A percentile compares a stretch with the other conserved stretches of the same genome.
Conservation (phyloP, 1,139 yeast species). For the Pichia sp. region DNA sequence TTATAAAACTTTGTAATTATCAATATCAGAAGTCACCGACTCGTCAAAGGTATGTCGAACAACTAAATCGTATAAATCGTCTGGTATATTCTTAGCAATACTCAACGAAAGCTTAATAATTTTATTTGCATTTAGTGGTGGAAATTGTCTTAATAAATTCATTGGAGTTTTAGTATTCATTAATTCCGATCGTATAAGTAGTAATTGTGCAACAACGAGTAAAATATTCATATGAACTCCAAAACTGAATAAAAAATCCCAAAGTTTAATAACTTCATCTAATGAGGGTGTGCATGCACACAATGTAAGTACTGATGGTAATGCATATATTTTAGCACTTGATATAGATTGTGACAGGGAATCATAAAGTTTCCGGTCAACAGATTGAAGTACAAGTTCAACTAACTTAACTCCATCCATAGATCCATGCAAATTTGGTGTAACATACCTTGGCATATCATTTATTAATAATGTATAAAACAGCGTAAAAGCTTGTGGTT, state of each 20-base stretch:
- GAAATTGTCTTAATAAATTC: conserved; percentile 67
- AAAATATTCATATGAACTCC: conserved; percentile 86
- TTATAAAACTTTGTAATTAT: conserved; percentile 18
- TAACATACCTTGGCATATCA: conserved; percentile 72
- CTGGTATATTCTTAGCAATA: conserved; percentile 73
- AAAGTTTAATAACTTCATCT: conserved; percentile 63
- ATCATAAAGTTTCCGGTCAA: conserved; percentile 67
- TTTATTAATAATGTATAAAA: conserved; percentile 52
- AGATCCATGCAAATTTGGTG: conserved; percentile 76
- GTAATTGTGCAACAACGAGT: conserved; percentile 78
- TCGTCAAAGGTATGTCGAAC: conserved; percentile 68
- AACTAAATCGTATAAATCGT: conserved; percentile 57
- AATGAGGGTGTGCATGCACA: conserved; percentile 91
- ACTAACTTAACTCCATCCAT: conserved; percentile 69
- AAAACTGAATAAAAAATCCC: conserved; percentile 91
- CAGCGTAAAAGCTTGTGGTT: conserved; percentile 78
- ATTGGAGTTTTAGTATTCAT: conserved; percentile 63
- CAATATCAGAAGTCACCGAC: conserved; percentile 33
- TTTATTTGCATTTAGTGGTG: conserved; percentile 65
- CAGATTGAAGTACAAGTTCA: conserved; percentile 61
- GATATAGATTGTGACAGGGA: conserved; percentile 57
- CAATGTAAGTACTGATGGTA: conserved; percentile 80
- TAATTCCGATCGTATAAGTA: conserved; percentile 57
- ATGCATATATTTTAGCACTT: conserved; percentile 82
- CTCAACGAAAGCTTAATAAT: conserved; percentile 71